Base-by-base conservation (phyloP, 2,329 filamentous ascomycete species). In the Colletotrichum tanaceti region DNA sequence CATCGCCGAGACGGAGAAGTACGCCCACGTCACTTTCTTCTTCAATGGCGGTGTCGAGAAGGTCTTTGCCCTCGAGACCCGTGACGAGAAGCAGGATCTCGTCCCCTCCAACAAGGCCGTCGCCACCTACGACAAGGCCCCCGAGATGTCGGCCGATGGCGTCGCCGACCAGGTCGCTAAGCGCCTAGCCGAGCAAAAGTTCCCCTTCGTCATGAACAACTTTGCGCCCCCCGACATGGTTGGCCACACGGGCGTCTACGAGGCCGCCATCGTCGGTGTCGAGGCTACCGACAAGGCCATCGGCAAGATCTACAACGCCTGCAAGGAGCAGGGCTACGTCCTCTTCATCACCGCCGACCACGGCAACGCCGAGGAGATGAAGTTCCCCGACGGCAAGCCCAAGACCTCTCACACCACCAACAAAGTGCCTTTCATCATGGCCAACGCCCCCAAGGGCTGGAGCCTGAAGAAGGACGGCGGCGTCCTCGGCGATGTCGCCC, bases 181-280 rank as follows among this genome's bases (percentile, higher is more conserved):
- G 86, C 90, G 94, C 68, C 91, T 99, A 73, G 88, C 81, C 32
- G 93, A 97, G 80, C 89, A 91, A 77, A 90, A 92, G 78, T 98
- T 94, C 83, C 94, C 96, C 77, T 98, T 99, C 78, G 86, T 99
- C 81, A 99, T 99, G 96, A 98, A 98, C 90, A 99, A 99, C 89
- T 98, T 99, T 82, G 96, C 96, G 49, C 96, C 96, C 49, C 96
- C 96, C 20, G 96, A 99, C 84, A 99, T 99, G 96, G 96, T 99
- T 73, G 96, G 96, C 74, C 96, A 99, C 85, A 99, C 96, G 13
- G 96, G 96, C 78, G 94, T 97, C 70, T 98, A 98, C 83, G 91
- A 98, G 75, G 95, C 96, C 38, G 96, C 96, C 65, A 90, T 99
- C 71, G 78, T 96, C 76, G 96, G 90, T 75, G 91, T 91, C 74